Conservation (phyloP, 2,329 filamentous ascomycete species). For the Setomelanomma holmii region DNA sequence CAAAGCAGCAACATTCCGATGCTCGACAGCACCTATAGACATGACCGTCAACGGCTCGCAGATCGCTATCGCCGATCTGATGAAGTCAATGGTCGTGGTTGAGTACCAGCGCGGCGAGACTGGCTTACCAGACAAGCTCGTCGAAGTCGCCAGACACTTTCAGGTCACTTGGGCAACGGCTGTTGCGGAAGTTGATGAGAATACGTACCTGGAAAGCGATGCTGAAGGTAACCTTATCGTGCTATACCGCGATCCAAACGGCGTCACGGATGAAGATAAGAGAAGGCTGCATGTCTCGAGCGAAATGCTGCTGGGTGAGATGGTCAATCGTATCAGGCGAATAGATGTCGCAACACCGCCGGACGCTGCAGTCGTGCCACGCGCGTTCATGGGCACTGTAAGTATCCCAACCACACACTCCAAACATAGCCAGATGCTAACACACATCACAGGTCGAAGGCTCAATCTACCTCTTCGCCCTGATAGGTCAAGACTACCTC, state of each 20-base stretch:
- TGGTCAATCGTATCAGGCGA: slow-evolving; percentile 85
- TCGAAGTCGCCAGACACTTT: slow-evolving; percentile 80
- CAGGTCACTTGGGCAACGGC: slow-evolving; percentile 84
- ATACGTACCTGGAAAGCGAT: slow-evolving; percentile 84
- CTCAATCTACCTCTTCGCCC: slow-evolving; percentile 86
- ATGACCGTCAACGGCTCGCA: slow-evolving; percentile 74
- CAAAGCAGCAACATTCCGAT: slow-evolving; percentile 78
- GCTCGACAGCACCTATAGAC: slow-evolving; percentile 83
- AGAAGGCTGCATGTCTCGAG: slow-evolving; percentile 74
- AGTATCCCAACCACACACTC: slow-evolving; percentile 40
- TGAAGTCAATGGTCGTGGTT: slow-evolving; percentile 87
- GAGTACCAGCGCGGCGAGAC: slow-evolving; percentile 69
- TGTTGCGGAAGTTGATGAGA: slow-evolving; percentile 72
- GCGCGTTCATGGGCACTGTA: slow-evolving; percentile 89
- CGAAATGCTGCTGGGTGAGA: slow-evolving; percentile 87
- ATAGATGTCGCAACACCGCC: slow-evolving; percentile 71
- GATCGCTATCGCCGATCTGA: slow-evolving; percentile 88
- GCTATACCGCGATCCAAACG: slow-evolving; percentile 74
- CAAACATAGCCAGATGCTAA: slow-evolving; percentile 15
- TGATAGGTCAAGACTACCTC: slow-evolving; percentile 74
- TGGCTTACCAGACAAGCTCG: slow-evolving; percentile 67
- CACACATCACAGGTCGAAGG: slow-evolving; percentile 73
- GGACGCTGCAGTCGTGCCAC: slow-evolving; percentile 75
- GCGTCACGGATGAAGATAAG: slow-evolving; percentile 76
- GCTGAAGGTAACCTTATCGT: slow-evolving; percentile 87